phyloP scores from a whole-genome alignment of 78 protist species.

The Mantamonas sphyraenae region DNA sequence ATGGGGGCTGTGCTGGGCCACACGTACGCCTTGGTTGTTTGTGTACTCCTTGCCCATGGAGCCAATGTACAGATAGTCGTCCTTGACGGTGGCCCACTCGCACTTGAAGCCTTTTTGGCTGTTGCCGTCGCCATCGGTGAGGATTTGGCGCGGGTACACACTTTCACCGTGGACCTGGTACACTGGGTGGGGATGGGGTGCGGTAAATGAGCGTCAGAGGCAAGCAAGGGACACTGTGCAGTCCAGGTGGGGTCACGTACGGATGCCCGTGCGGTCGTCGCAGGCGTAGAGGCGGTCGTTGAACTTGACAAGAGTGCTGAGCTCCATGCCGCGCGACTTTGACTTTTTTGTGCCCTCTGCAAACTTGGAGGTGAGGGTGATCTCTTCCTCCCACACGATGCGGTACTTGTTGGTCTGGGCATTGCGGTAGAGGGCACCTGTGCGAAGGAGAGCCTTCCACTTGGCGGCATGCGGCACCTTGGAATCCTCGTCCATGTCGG shows the following conservation, averaged over 20 bases:
- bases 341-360: neutral
- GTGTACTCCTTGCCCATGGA: slow-evolving; percentile 53
- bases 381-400: neutral
- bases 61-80: slow-evolving; percentile 18
- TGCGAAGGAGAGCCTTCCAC: neutral
- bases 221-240: too few relatives aligned
- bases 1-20: neutral
- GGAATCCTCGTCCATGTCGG: neutral
- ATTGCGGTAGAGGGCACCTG: neutral
- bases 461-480: neutral
- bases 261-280: slow-evolving; percentile 48
- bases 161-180: neutral
- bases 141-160: slow-evolving; percentile 10
- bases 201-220: too few relatives aligned
- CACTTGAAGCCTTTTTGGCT: slow-evolving; percentile 29
- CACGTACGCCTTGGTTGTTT: slow-evolving; percentile 7
- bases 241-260: too few relatives aligned
- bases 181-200: too few relatives aligned
- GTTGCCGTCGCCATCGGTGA: slow-evolving; percentile 26
- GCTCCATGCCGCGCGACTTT: slow-evolving; percentile 42
- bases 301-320: slow-evolving; percentile 25
- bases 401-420: neutral
- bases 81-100: slow-evolving; percentile 43
- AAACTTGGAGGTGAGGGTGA: neutral
- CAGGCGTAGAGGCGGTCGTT: slow-evolving; percentile 18